These are phyloP conservation scores for Francoa sonchifolia DNA, from an alignment of 441 rosid species.

Conservation along the genomic window DNA sequence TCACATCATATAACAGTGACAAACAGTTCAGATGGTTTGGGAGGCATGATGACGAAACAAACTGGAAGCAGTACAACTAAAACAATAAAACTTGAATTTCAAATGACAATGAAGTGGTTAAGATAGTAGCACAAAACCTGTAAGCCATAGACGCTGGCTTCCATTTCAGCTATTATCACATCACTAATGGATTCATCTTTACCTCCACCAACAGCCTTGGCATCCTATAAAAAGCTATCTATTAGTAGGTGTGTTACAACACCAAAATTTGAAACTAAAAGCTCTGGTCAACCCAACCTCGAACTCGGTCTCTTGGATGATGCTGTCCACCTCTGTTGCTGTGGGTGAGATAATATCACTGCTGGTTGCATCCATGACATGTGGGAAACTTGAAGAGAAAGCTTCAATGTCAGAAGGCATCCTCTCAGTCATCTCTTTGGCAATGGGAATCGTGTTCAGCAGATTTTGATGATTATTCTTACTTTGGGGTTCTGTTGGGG, in stretches of 20 bases:
- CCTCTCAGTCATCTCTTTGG: slow-evolving; percentile 12
- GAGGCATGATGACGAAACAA: background rate
- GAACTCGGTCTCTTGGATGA: slow-evolving; percentile 19
- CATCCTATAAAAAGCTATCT: slow-evolving; percentile 25
- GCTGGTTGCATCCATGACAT: slow-evolving; percentile 17
- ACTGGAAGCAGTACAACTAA: background rate
- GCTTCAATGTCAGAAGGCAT: slow-evolving; percentile 15
- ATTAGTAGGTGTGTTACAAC: slow-evolving; percentile 5
- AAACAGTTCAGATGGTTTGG: slow-evolving; percentile 1
- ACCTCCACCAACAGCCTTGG: slow-evolving; percentile 19
- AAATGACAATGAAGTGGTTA: background rate
- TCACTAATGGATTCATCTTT: slow-evolving; percentile 29
- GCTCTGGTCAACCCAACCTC: slow-evolving; percentile 17
- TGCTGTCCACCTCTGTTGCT: slow-evolving; percentile 15
- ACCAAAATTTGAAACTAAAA: background rate
- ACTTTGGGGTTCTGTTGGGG: slow-evolving; percentile 17
- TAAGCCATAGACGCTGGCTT: slow-evolving; percentile 71
- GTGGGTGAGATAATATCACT: slow-evolving; percentile 18
- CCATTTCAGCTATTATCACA: slow-evolving; percentile 54
- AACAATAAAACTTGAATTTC: background rate
- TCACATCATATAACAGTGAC: background rate
- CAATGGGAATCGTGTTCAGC: slow-evolving; percentile 10
- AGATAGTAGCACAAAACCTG: slow-evolving; percentile 36
- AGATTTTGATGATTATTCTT: slow-evolving; percentile 19
- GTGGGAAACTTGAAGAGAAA: slow-evolving; percentile 16